Conservation (phyloP, 805 yeast species). For the Metschnikowia bowlesiae region DNA sequence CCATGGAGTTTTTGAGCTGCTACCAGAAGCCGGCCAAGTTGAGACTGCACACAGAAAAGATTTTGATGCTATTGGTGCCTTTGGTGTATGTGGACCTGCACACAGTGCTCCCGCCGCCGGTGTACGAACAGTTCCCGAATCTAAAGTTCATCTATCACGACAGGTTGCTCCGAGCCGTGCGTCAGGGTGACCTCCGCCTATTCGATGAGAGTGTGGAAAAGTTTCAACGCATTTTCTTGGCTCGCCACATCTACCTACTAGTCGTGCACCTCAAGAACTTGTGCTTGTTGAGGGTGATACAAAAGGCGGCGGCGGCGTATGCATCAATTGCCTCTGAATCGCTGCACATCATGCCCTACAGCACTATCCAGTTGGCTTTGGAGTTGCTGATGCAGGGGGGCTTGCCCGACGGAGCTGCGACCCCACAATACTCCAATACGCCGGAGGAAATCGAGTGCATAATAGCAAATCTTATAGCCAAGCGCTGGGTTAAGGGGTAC, state of each 20-base stretch:
- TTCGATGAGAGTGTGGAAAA: constrained; percentile 44
- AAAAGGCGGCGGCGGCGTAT: constrained; percentile 27
- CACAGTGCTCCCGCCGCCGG: constrained; percentile 39
- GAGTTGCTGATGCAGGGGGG: constrained; percentile 16
- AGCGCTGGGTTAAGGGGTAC: constrained; percentile 70
- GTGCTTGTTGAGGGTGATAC: constrained; percentile 49
- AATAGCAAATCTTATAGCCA: constrained; percentile 60
- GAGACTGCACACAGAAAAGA: constrained; percentile 35
- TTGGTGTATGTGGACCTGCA: constrained; percentile 48
- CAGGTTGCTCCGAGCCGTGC: constrained; percentile 45
- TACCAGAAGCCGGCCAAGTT: constrained; percentile 17
- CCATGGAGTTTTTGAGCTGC: constrained; percentile 36
- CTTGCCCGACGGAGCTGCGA: neutral
- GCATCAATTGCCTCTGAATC: constrained; percentile 19
- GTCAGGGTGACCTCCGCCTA: constrained; percentile 50
- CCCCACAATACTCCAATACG: constrained; percentile 11
- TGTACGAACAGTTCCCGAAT: constrained; percentile 40
- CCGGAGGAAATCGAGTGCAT: constrained; percentile 64
- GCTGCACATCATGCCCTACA: constrained; percentile 37
- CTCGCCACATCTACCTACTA: constrained; percentile 56
- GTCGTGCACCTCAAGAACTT: constrained; percentile 49
- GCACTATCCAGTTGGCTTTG: constrained; percentile 42
- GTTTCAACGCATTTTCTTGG: constrained; percentile 50
- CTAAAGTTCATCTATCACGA: constrained; percentile 40
- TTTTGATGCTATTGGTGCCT: constrained; percentile 62